Evolutionary conservation across 768 basidiomycete species (phyloP).

Genomic region (Paxillus involutus): DNA sequence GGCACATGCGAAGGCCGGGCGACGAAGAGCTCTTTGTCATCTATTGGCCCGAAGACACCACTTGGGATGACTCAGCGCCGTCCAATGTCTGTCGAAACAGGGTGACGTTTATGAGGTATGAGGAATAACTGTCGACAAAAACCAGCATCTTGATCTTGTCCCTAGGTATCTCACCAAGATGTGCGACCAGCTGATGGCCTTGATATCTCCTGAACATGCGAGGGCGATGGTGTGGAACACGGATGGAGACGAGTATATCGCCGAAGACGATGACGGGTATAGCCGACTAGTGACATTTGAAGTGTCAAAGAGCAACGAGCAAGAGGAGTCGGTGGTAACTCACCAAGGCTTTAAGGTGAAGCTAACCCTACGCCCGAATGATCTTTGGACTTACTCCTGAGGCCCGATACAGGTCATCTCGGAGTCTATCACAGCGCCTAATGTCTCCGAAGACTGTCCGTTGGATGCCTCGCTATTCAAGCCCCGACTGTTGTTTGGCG

Average conservation of each 20-base stretch:
- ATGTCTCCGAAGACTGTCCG: conserved; percentile 7
- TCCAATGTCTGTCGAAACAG: conserved; percentile 46
- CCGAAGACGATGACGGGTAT: conserved; percentile 30
- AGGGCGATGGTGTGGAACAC: conserved; percentile 40
- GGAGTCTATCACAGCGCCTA: conserved; percentile 8
- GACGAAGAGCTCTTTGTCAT: conserved; percentile 39
- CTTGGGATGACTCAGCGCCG: conserved; percentile 48
- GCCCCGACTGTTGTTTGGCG: conserved; percentile 33
- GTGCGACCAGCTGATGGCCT: conserved; percentile 46
- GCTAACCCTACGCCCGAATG: background rate
- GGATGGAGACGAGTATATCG: conserved; percentile 11
- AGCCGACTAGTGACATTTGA: conserved; percentile 50
- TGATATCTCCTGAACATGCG: conserved; percentile 46
- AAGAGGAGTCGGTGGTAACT: conserved; percentile 44
- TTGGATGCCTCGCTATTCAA: conserved; percentile 8
- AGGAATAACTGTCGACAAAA: background rate
- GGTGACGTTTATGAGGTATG: conserved; percentile 55
- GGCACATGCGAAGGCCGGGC: conserved; percentile 2
- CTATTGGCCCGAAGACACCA: conserved; percentile 57
- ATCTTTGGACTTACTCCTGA: background rate
- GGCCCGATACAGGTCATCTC: background rate
- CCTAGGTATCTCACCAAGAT: conserved; percentile 56
- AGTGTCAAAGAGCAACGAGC: conserved; percentile 50
- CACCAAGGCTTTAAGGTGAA: conserved; percentile 44
- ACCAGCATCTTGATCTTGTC: background rate